Conservation (phyloP, 2,329 filamentous ascomycete species). For the Trichoderma arundinaceum region DNA sequence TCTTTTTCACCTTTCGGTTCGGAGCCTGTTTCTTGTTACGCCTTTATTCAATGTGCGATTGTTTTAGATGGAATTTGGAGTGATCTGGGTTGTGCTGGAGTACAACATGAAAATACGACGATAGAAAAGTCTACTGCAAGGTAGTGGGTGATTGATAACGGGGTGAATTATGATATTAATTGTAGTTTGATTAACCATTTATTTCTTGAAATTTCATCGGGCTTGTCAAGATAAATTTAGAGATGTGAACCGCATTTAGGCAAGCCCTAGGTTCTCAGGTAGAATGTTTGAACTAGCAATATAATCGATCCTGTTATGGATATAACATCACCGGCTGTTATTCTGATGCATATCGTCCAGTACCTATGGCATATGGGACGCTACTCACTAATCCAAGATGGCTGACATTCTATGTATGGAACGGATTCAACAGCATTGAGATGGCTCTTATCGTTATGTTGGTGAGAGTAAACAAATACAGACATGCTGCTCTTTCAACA, state of each 20-base stretch:
- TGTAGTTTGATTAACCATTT: not conserved
- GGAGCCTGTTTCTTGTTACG: not conserved
- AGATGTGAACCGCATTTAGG: too few species aligned
- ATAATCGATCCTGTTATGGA: too few species aligned
- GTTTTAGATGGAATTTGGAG: slow-evolving; percentile 1
- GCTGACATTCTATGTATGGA: not conserved
- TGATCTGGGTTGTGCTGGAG: slow-evolving; percentile 6
- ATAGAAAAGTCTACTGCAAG: slow-evolving; percentile 21
- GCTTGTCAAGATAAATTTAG: not conserved
- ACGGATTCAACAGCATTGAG: not conserved
- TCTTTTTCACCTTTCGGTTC: not conserved
- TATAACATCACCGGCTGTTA: not conserved
- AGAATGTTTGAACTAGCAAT: too few species aligned
- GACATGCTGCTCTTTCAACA: not conserved
- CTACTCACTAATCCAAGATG: too few species aligned
- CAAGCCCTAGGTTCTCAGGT: too few species aligned
- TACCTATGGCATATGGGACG: not conserved
- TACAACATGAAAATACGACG: slow-evolving; percentile 12
- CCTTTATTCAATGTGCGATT: not conserved
- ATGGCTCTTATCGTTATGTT: not conserved
- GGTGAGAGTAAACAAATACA: not conserved
- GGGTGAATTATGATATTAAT: not conserved
- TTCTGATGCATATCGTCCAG: not conserved
- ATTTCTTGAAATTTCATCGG: not conserved
- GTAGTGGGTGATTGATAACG: not conserved